These are phyloP conservation scores for Nicotiana obtusifolia DNA, from an alignment of 257 asterid genomes.

Conservation along the genomic window DNA sequence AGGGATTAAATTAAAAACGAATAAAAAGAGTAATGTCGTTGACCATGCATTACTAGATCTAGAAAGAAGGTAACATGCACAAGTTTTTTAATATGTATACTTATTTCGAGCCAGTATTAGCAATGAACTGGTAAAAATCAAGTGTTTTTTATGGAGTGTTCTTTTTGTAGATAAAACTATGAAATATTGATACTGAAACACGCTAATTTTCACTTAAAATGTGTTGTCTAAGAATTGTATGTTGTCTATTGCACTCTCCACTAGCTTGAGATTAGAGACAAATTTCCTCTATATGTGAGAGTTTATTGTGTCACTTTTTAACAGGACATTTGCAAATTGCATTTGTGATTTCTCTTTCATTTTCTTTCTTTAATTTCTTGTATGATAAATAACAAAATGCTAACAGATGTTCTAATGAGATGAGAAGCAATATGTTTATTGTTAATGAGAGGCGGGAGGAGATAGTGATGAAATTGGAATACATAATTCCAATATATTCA, in stretches of 20 bases:
- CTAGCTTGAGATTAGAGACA: too few species aligned
- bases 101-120: too few species aligned
- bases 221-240: background rate
- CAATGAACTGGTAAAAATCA: too few species aligned
- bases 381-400: too few species aligned
- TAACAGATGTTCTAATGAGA: background rate
- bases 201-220: background rate
- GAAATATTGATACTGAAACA: background rate
- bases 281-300: background rate
- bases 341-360: background rate
- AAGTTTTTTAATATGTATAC: too few species aligned
- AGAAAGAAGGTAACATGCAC: background rate
- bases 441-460: background rate
- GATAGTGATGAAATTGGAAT: background rate
- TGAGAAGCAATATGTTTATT: background rate
- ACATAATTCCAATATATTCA: background rate
- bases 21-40: background rate
- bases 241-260: background rate
- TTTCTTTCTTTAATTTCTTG: too few species aligned
- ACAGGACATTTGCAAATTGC: background rate
- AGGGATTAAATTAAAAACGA: slow-evolving; percentile 4
- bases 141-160: too few species aligned
- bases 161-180: too few species aligned
- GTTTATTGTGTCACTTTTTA: background rate
- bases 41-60: slow-evolving; percentile 10